A percentile compares a stretch with the other conserved stretches of the same genome.
phyloP scores from a whole-genome alignment of 2,329 filamentous ascomycete species.

The Aspergillus japonicus region DNA sequence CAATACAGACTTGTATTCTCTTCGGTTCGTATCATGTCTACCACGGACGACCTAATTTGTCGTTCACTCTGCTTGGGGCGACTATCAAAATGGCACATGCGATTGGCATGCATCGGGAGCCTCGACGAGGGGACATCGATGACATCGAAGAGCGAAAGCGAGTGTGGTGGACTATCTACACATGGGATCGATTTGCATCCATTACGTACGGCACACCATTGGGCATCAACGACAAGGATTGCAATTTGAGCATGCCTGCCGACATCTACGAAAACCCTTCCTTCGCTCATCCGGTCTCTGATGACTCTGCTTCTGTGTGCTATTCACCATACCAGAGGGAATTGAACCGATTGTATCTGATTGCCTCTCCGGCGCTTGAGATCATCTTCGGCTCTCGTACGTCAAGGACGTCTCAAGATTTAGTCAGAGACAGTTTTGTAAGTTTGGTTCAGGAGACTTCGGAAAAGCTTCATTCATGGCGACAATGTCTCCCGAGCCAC shows the following conservation, averaged over 20 bases:
- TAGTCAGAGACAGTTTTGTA: slow-evolving; percentile 20
- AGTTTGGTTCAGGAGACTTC: slow-evolving; percentile 20
- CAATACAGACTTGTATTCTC: slow-evolving; percentile 41
- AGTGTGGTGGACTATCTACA: slow-evolving; percentile 46
- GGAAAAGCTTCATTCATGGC: slow-evolving; percentile 21
- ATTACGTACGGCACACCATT: slow-evolving; percentile 44
- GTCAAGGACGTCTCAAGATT: slow-evolving; percentile 16
- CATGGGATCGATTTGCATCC: slow-evolving; percentile 44
- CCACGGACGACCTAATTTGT: slow-evolving; percentile 43
- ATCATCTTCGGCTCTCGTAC: slow-evolving; percentile 27
- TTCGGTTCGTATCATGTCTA: slow-evolving; percentile 45
- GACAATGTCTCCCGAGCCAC: slow-evolving; percentile 15
- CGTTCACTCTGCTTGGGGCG: slow-evolving; percentile 40
- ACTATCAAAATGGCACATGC: slow-evolving; percentile 40
- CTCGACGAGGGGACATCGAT: slow-evolving; percentile 20
- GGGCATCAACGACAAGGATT: slow-evolving; percentile 45
- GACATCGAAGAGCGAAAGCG: slow-evolving; percentile 39
- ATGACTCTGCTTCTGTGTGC: slow-evolving; percentile 13
- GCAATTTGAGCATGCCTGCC: slow-evolving; percentile 34
- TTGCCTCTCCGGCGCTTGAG: slow-evolving; percentile 24
- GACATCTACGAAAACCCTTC: slow-evolving; percentile 34
- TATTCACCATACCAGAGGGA: slow-evolving; percentile 28
- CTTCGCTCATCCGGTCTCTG: slow-evolving; percentile 18
- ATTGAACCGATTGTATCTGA: slow-evolving; percentile 25
- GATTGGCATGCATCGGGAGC: slow-evolving; percentile 34